phyloP scores from a whole-genome alignment of 257 asterid genomes.

The Linaria vulgaris region DNA sequence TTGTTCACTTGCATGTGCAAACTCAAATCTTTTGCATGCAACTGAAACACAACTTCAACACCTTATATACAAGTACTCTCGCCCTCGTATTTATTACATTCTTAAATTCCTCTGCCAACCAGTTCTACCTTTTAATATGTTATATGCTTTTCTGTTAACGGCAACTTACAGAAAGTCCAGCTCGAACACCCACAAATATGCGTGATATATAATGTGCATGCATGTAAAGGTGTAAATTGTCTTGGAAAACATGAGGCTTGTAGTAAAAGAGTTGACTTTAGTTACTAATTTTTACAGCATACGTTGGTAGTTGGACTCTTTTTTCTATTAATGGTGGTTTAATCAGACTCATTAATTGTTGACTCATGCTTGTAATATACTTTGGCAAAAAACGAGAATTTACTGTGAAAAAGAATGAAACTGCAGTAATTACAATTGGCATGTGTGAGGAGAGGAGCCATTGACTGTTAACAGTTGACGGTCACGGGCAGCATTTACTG shows the following conservation, averaged over 20 bases:
- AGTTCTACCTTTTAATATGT: conserved; percentile 25
- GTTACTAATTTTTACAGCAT: conserved; percentile 25
- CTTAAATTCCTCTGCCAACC: conserved; percentile 36
- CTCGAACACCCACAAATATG: conserved; percentile 33
- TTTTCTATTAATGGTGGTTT: conserved; percentile 16
- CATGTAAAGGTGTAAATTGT: conserved; percentile 34
- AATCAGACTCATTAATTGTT: conserved; percentile 2
- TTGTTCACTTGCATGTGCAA: conserved; percentile 14
- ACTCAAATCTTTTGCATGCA: conserved; percentile 22
- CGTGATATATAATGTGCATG: conserved; percentile 38
- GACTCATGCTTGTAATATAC: conserved; percentile 17
- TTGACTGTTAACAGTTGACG: neutral
- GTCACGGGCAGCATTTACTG: conserved; percentile 4
- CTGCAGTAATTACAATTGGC: neutral
- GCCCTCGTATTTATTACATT: conserved; percentile 27
- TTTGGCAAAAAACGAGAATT: neutral
- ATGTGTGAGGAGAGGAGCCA: neutral
- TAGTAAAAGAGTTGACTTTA: conserved; percentile 2
- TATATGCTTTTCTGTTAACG: conserved; percentile 12
- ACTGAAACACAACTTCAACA: neutral
- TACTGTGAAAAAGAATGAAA: neutral
- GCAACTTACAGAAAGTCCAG: conserved; percentile 31
- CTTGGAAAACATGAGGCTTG: conserved; percentile 13
- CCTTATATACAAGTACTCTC: conserved; percentile 23
- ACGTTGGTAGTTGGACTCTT: conserved; percentile 30